Base-by-base conservation (phyloP, 169 alveolate genomes). In the Cryptosporidium meleagridis region DNA sequence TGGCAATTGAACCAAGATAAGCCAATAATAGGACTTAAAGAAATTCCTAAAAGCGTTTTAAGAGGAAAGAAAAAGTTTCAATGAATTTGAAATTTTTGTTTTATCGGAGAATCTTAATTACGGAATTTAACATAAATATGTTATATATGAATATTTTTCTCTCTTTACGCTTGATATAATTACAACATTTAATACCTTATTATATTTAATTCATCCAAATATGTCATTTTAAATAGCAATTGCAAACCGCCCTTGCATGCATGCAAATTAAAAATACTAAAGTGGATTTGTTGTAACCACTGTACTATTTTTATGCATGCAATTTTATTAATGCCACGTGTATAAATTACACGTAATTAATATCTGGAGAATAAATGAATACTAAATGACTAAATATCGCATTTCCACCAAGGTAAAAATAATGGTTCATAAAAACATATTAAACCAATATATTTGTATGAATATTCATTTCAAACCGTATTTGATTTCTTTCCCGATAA, bases 1-100 rank as follows among this genome's bases (percentile, higher is more conserved):
- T 91, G 92, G 31, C 69, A 72, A n/a, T 69, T 67, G 26, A 85
- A 85, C 94, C 94, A 91, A 33, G 91, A 37, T 68, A 91, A 85
- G 0, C 92, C 94, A 45, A 91, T 61, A 39, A 91, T 91, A 23
- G 87, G 92, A 9, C 89, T 73, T 29, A 73, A n/a, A 23, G 86
- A 73, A 7, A 31, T 35, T 18, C 86, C 86, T 73, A 73, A 26
- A 55, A 55, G 67, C 35, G 35, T 31, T 55, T 55, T 55, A n/a
- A 1, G 10, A 55, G 9, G 7, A 21, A 23, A 9, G 26, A 23
- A 48, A 16, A 48, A 48, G 55, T 48, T 48, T 3, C 4, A 55
- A 8, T 55, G n/a, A 55, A n/a, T 10, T 55, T 5, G 37, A 2
- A 6, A 23, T 23, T 55, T 26, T 55, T 8, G 16, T 41, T 41